These are phyloP conservation scores for Pseudoturritis turrita DNA, from an alignment of 345 rosid genomes.

Conservation along the genomic window DNA sequence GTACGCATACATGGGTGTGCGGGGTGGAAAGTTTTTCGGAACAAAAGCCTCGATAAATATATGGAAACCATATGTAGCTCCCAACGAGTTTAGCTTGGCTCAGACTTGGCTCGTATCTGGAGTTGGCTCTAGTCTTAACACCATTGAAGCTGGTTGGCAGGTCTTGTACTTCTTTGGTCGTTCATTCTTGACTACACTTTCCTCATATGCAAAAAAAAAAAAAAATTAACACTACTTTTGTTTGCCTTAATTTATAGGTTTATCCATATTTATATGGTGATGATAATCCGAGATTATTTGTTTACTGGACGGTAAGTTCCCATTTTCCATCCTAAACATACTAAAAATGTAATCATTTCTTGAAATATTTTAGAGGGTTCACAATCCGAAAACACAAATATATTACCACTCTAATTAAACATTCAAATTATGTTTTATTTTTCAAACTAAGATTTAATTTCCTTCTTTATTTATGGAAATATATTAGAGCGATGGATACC, in stretches of 20 bases:
- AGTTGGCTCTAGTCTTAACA: slow-evolving; percentile 37
- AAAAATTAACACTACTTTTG: not conserved
- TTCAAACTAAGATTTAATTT: too few relatives aligned
- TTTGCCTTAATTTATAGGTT: slow-evolving; percentile 36
- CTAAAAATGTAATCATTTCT: too few relatives aligned
- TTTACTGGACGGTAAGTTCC: slow-evolving; percentile 58
- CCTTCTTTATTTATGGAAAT: not conserved
- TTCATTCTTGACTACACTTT: not conserved
- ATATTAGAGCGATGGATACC: not conserved
- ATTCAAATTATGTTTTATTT: too few relatives aligned
- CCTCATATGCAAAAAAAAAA: not conserved
- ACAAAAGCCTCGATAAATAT: slow-evolving; percentile 43
- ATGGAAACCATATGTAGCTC: slow-evolving; percentile 53
- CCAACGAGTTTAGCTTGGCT: slow-evolving; percentile 51
- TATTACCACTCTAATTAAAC: not conserved
- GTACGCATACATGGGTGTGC: slow-evolving; percentile 46
- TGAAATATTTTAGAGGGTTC: too few relatives aligned
- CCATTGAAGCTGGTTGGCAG: slow-evolving; percentile 70
- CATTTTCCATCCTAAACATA: not conserved
- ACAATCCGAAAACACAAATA: too few relatives aligned
- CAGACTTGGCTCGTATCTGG: slow-evolving; percentile 56
- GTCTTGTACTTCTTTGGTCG: not conserved
- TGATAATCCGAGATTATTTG: slow-evolving; percentile 49
- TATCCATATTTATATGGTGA: slow-evolving; percentile 46
- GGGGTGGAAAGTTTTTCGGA: slow-evolving; percentile 38